Base-by-base conservation (phyloP, 2,329 filamentous ascomycete genomes). In the Tolypocladium cylindrosporum region DNA sequence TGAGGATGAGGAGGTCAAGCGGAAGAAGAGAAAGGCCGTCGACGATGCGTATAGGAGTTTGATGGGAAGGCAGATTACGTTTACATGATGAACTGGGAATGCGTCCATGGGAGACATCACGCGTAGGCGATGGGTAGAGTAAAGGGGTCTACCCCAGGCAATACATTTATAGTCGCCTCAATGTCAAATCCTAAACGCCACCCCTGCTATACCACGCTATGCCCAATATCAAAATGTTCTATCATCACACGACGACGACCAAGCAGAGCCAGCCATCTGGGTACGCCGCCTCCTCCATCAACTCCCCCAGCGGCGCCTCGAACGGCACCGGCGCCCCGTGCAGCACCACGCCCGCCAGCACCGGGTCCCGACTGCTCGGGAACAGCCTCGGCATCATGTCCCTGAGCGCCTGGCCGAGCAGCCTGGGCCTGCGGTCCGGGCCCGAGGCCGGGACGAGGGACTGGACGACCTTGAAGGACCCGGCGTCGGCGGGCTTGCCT, bases 181-280 rank as follows among this genome's bases (percentile, higher is more conserved):
- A 14, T 5, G 41, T 27, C 14, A 3, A 53, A 40, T 16, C 50
- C 19, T 54, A 21, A 21, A 51, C 36, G 45, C 42, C 19, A 14
- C 9, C 9, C 53, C 24, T 55, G 54, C 43, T 37, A 55, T 56
- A 45, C 48, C 31, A 37, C 55, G 48, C 55, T 50, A 42, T 50
- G 34, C 42, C 11, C 31, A 39, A 54, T 40, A 10, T 16, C 34
- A 45, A 37, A 27, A 19, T 37, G 39, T 24, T 19, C 24, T 27
- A 52, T 71, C 61, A 76, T 68, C 91, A 78, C 76, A 95, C 87
- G 24, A 86, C 80, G 6, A 97, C 82, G 56, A 91, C 89, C 48
- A 97, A 73, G 71, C 91, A 90, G 34, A 96, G 72, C 88, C 92
- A 99, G 0, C 94, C 94, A 73, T 99, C 94, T 0, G 91, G 86